Conservation (phyloP, 2,329 filamentous ascomycete species). For the Alternaria atra region DNA sequence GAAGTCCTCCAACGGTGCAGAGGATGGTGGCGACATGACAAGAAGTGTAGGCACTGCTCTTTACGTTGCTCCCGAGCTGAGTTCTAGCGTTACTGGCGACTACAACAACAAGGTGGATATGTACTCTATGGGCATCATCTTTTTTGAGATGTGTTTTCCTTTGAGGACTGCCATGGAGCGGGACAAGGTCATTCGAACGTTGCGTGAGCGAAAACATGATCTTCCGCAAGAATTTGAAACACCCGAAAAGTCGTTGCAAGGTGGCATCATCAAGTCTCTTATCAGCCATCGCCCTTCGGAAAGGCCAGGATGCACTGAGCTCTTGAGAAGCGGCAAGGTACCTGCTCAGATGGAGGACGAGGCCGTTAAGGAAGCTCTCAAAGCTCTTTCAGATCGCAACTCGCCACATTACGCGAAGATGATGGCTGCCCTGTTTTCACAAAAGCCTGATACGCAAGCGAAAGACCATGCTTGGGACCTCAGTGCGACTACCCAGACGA, state of each 20-base stretch:
- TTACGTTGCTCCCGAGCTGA: slow-evolving; percentile 92
- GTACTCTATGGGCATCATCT: slow-evolving; percentile 96
- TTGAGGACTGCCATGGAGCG: slow-evolving; percentile 71
- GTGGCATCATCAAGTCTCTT: slow-evolving; percentile 79
- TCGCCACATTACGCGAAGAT: slow-evolving; percentile 92
- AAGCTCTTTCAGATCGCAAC: slow-evolving; percentile 79
- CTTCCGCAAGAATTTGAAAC: slow-evolving; percentile 78
- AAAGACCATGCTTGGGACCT: slow-evolving; percentile 71
- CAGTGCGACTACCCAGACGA: slow-evolving; percentile 42
- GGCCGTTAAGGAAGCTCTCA: slow-evolving; percentile 82
- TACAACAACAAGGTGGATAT: slow-evolving; percentile 98
- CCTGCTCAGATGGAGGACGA: slow-evolving; percentile 94
- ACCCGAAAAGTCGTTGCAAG: slow-evolving; percentile 73
- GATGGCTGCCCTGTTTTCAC: slow-evolving; percentile 82
- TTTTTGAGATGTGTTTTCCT: slow-evolving; percentile 92
- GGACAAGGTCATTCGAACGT: slow-evolving; percentile 70
- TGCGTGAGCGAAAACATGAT: slow-evolving; percentile 72
- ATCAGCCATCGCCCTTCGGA: slow-evolving; percentile 84
- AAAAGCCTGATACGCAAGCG: slow-evolving; percentile 74
- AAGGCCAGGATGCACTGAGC: slow-evolving; percentile 81
- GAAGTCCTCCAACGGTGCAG: slow-evolving; percentile 44
- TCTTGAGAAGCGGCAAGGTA: slow-evolving; percentile 85
- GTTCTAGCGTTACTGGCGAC: slow-evolving; percentile 74
- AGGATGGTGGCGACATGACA: slow-evolving; percentile 69
- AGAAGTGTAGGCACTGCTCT: slow-evolving; percentile 78